Conservation (phyloP, 352 stramenopile genomes). For the Blastocystis sp. region DNA sequence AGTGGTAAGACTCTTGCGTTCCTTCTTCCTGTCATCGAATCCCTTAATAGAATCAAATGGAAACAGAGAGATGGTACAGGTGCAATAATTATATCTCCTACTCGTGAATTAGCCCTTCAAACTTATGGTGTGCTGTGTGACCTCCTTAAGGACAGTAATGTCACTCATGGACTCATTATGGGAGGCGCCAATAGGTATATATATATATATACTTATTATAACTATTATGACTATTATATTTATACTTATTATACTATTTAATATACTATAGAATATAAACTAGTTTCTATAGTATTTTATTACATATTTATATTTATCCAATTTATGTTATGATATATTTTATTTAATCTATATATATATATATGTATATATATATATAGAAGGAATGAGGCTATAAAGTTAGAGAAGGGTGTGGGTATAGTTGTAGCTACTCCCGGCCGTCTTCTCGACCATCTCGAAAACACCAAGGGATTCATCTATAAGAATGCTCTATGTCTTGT, state of each 20-base stretch:
- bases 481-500: constrained; percentile 57
- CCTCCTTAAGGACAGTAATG: constrained; percentile 71
- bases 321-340: too few species aligned
- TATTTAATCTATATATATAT: too few species aligned
- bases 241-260: too few species aligned
- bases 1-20: constrained; percentile 95
- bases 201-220: too few species aligned
- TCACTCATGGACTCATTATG: constrained; percentile 88
- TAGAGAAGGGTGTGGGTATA: constrained; percentile 84
- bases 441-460: constrained; percentile 86
- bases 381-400: constrained; percentile 73
- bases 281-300: too few species aligned
- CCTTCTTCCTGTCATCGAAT: constrained; percentile 82
- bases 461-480: constrained; percentile 90
- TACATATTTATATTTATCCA: too few species aligned
- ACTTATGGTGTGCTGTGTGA: constrained; percentile 93
- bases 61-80: constrained; percentile 78
- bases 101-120: constrained; percentile 85
- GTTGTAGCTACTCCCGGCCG: constrained; percentile 85
- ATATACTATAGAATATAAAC: too few species aligned
- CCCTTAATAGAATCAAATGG: constrained; percentile 83
- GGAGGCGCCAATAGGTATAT: constrained; percentile 86
- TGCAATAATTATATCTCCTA: constrained; percentile 89
- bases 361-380: too few species aligned
- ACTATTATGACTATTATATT: too few species aligned